These are phyloP conservation scores for Triticum turgidum DNA, from an alignment of 176 grass and related monocot species.

Conservation along the genomic window DNA sequence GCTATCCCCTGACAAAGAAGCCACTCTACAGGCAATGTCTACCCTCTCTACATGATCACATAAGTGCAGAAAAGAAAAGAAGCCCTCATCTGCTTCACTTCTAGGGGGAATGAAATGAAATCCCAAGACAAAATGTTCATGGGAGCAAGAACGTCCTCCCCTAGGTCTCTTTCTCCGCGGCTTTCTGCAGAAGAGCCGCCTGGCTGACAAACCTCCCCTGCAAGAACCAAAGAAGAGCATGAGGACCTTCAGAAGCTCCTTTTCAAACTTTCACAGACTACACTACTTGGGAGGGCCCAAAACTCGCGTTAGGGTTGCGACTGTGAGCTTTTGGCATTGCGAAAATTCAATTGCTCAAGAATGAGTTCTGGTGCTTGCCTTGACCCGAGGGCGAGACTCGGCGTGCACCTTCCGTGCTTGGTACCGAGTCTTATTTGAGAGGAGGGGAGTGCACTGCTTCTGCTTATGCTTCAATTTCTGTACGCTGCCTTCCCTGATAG, in stretches of 20 bases:
- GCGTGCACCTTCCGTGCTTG: constrained; percentile 62
- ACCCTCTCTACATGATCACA: constrained; percentile 28
- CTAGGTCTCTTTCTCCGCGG: constrained; percentile 42
- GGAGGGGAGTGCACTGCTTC: constrained; percentile 65
- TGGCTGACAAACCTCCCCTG: constrained; percentile 88
- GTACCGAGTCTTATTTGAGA: constrained; percentile 78
- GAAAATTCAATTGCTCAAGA: not conserved
- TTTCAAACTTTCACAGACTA: not conserved
- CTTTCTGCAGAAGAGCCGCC: constrained; percentile 60
- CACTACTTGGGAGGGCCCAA: not conserved
- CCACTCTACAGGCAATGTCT: constrained; percentile 40
- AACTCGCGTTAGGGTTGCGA: not conserved
- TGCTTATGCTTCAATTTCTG: constrained; percentile 67
- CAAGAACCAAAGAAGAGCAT: constrained; percentile 25
- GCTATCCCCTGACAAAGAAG: constrained; percentile 6
- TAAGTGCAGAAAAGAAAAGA: constrained; percentile 26
- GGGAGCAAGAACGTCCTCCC: not conserved
- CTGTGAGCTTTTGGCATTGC: not conserved
- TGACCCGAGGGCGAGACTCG: constrained; percentile 78
- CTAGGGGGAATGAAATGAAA: not conserved
- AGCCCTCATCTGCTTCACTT: constrained; percentile 22
- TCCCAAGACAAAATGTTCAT: constrained; percentile 19
- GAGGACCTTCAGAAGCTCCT: not conserved
- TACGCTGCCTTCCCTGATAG: constrained; percentile 55
- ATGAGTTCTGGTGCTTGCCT: constrained; percentile 62